These are phyloP conservation scores for Ogataea trehalophila DNA, from an alignment of 805 yeast genomes.

Conservation along the genomic window DNA sequence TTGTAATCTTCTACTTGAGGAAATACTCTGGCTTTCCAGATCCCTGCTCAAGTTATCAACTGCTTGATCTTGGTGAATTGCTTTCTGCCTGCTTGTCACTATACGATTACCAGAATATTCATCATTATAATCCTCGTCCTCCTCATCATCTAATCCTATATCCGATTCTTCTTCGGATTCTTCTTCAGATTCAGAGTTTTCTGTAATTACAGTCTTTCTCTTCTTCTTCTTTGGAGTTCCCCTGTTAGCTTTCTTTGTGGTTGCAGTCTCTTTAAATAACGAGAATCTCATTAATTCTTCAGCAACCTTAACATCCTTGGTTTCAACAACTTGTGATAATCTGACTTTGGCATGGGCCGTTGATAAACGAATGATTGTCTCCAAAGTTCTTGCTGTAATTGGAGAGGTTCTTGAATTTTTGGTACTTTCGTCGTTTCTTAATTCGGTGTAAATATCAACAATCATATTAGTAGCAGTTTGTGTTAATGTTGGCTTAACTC, in stretches of 20 bases:
- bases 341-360: constrained; percentile 98
- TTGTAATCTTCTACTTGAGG: constrained; percentile 1
- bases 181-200: constrained; percentile 23
- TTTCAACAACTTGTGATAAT: constrained; percentile 67
- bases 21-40: constrained; percentile 18
- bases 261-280: constrained; percentile 61
- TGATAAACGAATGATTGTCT: constrained; percentile 88
- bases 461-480: constrained; percentile 74
- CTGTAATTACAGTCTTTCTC: constrained; percentile 25
- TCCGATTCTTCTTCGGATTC: constrained; percentile 7
- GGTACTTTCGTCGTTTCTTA: constrained; percentile 68
- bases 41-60: constrained; percentile 22
- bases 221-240: constrained; percentile 32
- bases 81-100: constrained; percentile 18
- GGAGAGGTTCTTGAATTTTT: constrained; percentile 80
- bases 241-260: constrained; percentile 31
- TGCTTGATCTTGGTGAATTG: constrained; percentile 25
- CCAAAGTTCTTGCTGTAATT: constrained; percentile 96
- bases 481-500: constrained; percentile 77
- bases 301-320: constrained; percentile 79
- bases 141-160: constrained; percentile 2
- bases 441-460: constrained; percentile 70
- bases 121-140: constrained; percentile 3
- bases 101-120: constrained; percentile 5
- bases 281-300: constrained; percentile 82